Conservation (phyloP, 2,329 filamentous ascomycete genomes). For the Pestalotiopsis sp. region DNA sequence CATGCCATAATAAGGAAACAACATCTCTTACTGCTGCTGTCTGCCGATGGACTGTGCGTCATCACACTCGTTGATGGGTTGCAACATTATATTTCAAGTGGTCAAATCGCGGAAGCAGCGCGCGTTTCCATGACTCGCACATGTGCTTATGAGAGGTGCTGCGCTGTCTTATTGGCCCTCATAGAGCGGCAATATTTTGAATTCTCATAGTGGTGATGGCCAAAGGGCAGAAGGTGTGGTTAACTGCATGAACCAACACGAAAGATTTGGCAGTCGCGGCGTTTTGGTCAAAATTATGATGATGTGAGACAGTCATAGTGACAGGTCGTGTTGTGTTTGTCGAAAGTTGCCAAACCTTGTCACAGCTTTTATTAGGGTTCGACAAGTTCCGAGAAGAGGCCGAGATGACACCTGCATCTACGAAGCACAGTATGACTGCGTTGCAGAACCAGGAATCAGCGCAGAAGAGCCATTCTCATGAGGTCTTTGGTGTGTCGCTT, state of each 20-base stretch:
- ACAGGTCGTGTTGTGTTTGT: not conserved
- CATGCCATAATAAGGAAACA: not conserved
- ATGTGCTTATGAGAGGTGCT: not conserved
- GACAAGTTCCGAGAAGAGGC: too few relatives aligned
- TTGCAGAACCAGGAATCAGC: too few relatives aligned
- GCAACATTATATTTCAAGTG: not conserved
- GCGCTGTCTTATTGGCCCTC: not conserved
- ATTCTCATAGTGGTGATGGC: not conserved
- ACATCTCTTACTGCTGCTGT: not conserved
- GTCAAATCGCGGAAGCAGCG: slow-evolving; percentile 3
- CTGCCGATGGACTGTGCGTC: not conserved
- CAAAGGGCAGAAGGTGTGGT: not conserved
- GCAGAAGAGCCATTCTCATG: too few relatives aligned
- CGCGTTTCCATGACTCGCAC: slow-evolving; percentile 7
- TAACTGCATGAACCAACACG: slow-evolving; percentile 1
- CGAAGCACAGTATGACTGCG: too few relatives aligned
- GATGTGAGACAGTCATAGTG: slow-evolving; percentile 1
- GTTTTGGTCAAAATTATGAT: not conserved
- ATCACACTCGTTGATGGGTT: slow-evolving; percentile 5
- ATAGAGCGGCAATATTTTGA: not conserved
- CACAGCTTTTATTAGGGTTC: not conserved
- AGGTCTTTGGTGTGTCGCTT: too few relatives aligned
- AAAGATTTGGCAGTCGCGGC: not conserved
- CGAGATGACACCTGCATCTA: too few relatives aligned
- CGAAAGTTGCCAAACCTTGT: not conserved